A percentile compares a stretch with the other conserved stretches of the same genome.
Conservation (phyloP, 116 monocot genomes). For the Dioscorea cayenensis region DNA sequence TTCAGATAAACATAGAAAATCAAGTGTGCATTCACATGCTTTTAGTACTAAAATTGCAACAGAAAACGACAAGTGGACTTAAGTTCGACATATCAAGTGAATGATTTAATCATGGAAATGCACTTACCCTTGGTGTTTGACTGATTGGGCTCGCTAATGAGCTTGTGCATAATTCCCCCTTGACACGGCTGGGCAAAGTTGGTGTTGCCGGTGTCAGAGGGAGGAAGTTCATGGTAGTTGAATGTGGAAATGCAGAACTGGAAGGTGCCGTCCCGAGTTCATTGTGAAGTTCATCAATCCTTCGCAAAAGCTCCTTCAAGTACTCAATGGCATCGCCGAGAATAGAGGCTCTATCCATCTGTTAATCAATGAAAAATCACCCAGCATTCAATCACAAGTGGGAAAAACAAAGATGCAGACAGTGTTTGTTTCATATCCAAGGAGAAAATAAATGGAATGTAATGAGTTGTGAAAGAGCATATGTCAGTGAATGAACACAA, state of each 20-base stretch:
- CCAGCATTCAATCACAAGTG: background rate
- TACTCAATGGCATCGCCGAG: conserved; percentile 99
- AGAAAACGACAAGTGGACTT: too few relatives aligned
- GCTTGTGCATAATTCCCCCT: conserved; percentile 81
- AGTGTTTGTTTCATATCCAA: too few relatives aligned
- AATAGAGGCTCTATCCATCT: conserved; percentile 99
- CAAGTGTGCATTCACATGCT: too few relatives aligned
- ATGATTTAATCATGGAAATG: background rate
- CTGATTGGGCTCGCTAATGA: conserved; percentile 68
- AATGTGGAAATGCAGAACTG: conserved; percentile 38
- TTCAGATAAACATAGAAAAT: too few relatives aligned
- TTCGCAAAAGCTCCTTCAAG: conserved; percentile 95
- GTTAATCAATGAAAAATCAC: background rate
- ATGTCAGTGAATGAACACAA: too few relatives aligned
- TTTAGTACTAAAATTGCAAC: too few relatives aligned
- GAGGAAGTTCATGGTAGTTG: conserved; percentile 61
- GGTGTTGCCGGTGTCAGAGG: conserved; percentile 76
- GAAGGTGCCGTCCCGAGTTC: conserved; percentile 83
- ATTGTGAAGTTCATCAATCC: conserved; percentile 94
- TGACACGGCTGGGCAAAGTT: conserved; percentile 76
- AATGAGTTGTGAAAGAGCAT: too few relatives aligned
- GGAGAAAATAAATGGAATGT: too few relatives aligned
- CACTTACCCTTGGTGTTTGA: conserved; percentile 62
- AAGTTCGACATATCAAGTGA: too few relatives aligned
- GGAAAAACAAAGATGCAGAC: background rate